Evolutionary conservation across 2,329 filamentous ascomycete genomes (phyloP).

Genomic region (Aotearoamyces nothofagi): DNA sequence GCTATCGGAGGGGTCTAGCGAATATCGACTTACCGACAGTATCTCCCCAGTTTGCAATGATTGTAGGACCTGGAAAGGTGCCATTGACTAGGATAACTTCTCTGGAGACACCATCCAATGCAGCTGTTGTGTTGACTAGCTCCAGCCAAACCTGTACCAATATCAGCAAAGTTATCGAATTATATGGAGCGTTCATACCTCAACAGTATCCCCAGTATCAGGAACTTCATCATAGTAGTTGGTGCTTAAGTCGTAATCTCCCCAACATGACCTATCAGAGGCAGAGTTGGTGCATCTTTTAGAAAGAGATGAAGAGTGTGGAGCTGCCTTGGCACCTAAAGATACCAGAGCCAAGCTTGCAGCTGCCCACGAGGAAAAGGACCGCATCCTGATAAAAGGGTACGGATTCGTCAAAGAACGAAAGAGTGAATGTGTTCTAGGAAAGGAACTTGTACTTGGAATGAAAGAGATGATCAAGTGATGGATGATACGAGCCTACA

Average conservation of each 20-base stretch:
- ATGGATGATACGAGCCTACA: no score
- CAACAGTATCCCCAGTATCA: constrained; percentile 31
- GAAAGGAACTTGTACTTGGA: no score
- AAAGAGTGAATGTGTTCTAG: no score
- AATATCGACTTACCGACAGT: constrained; percentile 3
- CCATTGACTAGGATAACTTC: constrained; percentile 15
- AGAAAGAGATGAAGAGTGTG: no score
- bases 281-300: constrained; percentile 6
- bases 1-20: background rate
- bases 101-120: constrained; percentile 13
- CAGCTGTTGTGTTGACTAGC: constrained; percentile 2
- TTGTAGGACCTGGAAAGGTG: constrained; percentile 13
- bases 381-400: no score
- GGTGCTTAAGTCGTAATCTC: constrained; percentile 29
- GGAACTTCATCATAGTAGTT: constrained; percentile 23
- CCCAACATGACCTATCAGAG: constrained; percentile 23
- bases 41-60: constrained; percentile 17
- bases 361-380: no score
- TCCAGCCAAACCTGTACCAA: constrained; percentile 2
- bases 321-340: no score
- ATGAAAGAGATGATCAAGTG: no score
- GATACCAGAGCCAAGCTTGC: no score
- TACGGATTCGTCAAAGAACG: no score
- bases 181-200: no score
- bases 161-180: no score